Evolutionary conservation across 2,329 filamentous ascomycete species (phyloP), one percentile per base, ranked within the genome.

Genomic region (Parasarocladium wereldwijsianum): DNA sequence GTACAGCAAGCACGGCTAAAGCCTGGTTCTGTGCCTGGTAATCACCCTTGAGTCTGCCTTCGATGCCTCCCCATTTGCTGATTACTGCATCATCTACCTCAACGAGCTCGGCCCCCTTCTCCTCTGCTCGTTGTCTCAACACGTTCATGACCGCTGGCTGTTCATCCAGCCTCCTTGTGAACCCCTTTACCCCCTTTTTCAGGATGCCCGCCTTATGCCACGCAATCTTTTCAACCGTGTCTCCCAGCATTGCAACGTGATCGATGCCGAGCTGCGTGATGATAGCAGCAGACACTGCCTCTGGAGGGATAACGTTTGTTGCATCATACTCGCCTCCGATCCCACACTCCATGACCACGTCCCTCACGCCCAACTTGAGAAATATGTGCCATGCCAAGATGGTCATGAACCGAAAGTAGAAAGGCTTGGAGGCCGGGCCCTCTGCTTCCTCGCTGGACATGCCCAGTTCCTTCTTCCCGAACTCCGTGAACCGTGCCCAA

Each of bases 201-300:
- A 92, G 77, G 25, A 94, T 81, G 1, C 86, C 86, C 6, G 76
- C 77, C 52, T 94, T 94, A 49, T 93, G 82, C 86, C 85, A 93
- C 3, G 85, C 54, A 39, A 93, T 93, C 44, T 83, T 62, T 33
- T 80, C 75, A 29, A 87, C 67, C 0, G 83, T 86, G 21, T 68
- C 63, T 8, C 86, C 86, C 20, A 94, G 61, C 64, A 93, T 74
- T 4, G 67, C 72, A 1, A 78, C 74, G 51, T 94, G 86, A 43
- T 94, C 86, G 36, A 93, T 78, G 4, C 83, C 85, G 24, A 94
- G 52, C 43, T 77, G 84, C 13, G 84, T 76, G 21, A 94, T 74
- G 1, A 78, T 80, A 1, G 74, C 69, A 2, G 75, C 76, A 6
- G 70, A 75, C 1, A 85, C 78, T 9, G 69, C 64, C 8, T 65